Conservation (phyloP, 2,329 filamentous ascomycete species). For the Leptosphaerulina australis region DNA sequence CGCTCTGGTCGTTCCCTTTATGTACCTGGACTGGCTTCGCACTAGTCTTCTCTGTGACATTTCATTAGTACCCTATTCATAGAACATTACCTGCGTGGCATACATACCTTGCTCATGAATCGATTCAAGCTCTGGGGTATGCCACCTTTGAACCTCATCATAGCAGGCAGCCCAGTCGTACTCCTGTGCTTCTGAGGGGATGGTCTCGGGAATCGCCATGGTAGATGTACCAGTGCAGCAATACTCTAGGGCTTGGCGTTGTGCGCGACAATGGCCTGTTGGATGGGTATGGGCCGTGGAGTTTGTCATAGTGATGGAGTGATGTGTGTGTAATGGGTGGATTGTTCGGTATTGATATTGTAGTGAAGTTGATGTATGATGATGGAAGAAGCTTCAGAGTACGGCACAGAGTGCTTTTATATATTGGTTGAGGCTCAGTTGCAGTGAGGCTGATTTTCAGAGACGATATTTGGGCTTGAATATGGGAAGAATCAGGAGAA, state of each 20-base stretch:
- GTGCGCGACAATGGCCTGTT: conserved; percentile 35
- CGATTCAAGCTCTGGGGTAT: conserved; percentile 6
- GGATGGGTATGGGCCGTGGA: neutral
- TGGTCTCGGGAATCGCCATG: conserved; percentile 26
- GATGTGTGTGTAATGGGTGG: neutral
- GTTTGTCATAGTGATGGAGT: neutral
- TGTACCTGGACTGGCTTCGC: conserved; percentile 5
- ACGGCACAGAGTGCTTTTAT: neutral
- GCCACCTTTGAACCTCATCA: conserved; percentile 12
- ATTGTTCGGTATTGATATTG: neutral
- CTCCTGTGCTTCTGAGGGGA: conserved; percentile 25
- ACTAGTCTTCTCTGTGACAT: neutral
- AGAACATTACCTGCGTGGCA: neutral
- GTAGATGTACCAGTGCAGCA: conserved; percentile 26
- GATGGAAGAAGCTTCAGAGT: neutral
- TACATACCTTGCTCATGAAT: conserved; percentile 12
- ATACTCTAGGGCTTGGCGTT: conserved; percentile 28
- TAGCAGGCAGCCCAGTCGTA: conserved; percentile 24
- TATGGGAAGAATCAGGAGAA: conserved; percentile 3
- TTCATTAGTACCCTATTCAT: neutral
- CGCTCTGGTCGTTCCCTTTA: neutral
- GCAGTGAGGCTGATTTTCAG: conserved; percentile 2
- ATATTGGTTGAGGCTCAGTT: neutral
- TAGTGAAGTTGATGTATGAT: neutral
- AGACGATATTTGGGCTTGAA: neutral